Evolutionary conservation across 2,329 filamentous ascomycete species (phyloP).

Genomic region (Penicillium sp.): DNA sequence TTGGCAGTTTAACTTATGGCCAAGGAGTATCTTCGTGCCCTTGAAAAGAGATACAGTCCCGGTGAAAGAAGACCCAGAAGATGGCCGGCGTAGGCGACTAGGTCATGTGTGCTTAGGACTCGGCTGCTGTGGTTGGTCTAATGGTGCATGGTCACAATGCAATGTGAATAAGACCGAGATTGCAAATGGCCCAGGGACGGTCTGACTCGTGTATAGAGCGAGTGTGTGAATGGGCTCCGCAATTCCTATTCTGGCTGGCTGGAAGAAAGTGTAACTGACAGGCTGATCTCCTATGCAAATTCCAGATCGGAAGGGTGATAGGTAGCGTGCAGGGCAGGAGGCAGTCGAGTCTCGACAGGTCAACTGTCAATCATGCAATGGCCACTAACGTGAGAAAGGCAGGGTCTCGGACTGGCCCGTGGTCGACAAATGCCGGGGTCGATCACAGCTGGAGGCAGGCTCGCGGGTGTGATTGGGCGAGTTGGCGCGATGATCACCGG

Average conservation of each 20-base stretch:
- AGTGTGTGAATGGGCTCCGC: neutral
- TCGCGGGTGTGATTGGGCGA: slow-evolving; percentile 15
- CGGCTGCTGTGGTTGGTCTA: neutral
- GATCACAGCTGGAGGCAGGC: slow-evolving; percentile 17
- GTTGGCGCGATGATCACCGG: slow-evolving; percentile 14
- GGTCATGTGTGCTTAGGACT: neutral
- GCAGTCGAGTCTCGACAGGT: slow-evolving; percentile 1
- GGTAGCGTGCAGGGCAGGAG: neutral
- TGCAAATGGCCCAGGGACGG: neutral
- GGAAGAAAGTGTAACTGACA: neutral
- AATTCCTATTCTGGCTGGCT: neutral
- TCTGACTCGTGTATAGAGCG: neutral
- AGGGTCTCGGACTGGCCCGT: slow-evolving; percentile 13
- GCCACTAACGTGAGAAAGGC: slow-evolving; percentile 7
- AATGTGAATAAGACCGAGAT: neutral
- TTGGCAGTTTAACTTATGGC: slow-evolving; percentile 49
- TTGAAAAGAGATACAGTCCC: slow-evolving; percentile 27
- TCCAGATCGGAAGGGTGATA: neutral
- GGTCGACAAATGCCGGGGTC: slow-evolving; percentile 11
- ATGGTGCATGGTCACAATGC: neutral
- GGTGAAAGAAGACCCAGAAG: neutral
- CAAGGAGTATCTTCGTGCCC: slow-evolving; percentile 44
- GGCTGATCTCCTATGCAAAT: neutral
- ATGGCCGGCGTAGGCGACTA: neutral
- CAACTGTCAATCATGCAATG: slow-evolving; percentile 4